Base-by-base conservation (phyloP, 73 alveolate species). In the Tetrahymena borealis region DNA sequence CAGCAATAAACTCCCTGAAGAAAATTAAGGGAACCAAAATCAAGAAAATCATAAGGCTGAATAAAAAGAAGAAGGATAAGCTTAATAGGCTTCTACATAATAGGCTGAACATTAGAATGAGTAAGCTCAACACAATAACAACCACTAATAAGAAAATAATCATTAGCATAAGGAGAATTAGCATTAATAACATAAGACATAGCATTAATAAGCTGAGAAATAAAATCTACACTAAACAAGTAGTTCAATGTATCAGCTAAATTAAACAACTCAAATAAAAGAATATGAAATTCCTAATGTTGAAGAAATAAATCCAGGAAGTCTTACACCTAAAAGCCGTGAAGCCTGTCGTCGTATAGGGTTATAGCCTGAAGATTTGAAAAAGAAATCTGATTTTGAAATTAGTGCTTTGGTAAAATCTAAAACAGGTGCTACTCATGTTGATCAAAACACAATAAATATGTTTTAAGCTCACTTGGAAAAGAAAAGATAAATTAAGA, bases 301-400 rank as follows among this genome's bases (percentile, higher is more conserved):
- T 60, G 85, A 60, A 60, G 85, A 60, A 35, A 60, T 60, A 4
- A 60, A 60, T 28, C 6, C 31, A 6, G 85, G 85, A 18, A 35
- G 37, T 60, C 85, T 60, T 20, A 60, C 85, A 20, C 85, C 85
- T 60, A 60, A 60, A 35, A 60, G 85, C 28, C 85, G 85, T 9
- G 85, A 60, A n/a, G 85, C 85, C 10, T 60, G 85, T n/a, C 85
- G 85, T n/a, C 85, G 85, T 60, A 18, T 60, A 60, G 85, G 85
- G 1, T 60, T 60, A 60, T 60, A 32, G 37, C 85, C 85, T 20
- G 85, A 60, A 60, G 85, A 60, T 60, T 60, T 60, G 38, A 60
- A 35, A 60, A 60, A 60, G 28, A 60, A 60, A 60, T 20, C n/a
- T 24, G 85, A 60, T 60, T 60, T 24, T 24, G 85, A 60, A 60